phyloP scores from a whole-genome alignment of 2,329 filamentous ascomycete species.

The Fonsecaea multimorphosa region DNA sequence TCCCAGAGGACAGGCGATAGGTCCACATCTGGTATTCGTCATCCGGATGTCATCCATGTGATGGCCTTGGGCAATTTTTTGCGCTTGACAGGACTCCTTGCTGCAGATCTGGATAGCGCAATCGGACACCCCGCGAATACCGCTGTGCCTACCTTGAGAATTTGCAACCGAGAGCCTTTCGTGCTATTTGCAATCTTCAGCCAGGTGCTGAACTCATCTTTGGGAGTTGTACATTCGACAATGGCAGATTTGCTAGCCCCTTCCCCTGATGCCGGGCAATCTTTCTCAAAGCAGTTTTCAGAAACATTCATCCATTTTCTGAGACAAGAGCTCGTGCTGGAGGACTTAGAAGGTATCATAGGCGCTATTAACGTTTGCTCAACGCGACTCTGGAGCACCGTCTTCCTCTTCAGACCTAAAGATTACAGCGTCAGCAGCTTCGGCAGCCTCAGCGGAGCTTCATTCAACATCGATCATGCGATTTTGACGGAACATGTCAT shows the following conservation, averaged over 20 bases:
- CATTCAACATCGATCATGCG: constrained; percentile 27
- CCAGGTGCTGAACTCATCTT: constrained; percentile 21
- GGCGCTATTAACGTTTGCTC: constrained; percentile 22
- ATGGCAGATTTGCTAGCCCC: constrained; percentile 17
- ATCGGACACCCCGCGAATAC: not conserved
- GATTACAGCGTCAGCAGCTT: constrained; percentile 26
- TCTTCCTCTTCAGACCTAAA: constrained; percentile 28
- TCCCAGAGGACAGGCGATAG: not conserved
- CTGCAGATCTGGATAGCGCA: constrained; percentile 9
- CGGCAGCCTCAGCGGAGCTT: constrained; percentile 22
- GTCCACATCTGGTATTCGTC: not conserved
- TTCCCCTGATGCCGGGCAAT: constrained; percentile 3
- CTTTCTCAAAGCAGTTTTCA: constrained; percentile 14
- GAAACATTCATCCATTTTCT: constrained; percentile 21
- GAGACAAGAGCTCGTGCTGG: constrained; percentile 16
- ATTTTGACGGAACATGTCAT: constrained; percentile 29
- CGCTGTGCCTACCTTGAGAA: not conserved
- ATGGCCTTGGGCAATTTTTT: constrained; percentile 22
- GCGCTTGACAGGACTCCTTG: constrained; percentile 17
- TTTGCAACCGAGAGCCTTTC: constrained; percentile 12
- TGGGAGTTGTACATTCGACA: constrained; percentile 4
- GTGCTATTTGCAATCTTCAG: constrained; percentile 26
- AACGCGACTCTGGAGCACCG: constrained; percentile 23
- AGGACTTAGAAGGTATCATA: constrained; percentile 27
- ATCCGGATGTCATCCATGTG: constrained; percentile 10